Conservation (phyloP, 1,284 basidiomycete genomes). For the Moesziomyces aphidis region DNA sequence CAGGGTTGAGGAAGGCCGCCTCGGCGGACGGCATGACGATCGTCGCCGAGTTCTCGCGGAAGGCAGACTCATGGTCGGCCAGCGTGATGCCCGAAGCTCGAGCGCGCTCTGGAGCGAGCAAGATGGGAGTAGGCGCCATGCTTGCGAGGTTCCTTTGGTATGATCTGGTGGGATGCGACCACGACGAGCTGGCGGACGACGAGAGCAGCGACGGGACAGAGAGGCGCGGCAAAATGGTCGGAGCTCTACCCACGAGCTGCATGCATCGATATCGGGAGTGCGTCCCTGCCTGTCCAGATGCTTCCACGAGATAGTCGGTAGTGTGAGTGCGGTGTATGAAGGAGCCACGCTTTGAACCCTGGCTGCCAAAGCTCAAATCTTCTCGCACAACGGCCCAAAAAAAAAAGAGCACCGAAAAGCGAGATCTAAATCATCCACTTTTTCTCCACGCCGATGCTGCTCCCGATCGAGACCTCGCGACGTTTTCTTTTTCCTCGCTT, state of each 20-base stretch:
- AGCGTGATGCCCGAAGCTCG: constrained; percentile 57
- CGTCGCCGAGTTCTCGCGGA: constrained; percentile 63
- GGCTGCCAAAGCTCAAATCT: not conserved
- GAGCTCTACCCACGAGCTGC: constrained; percentile 13
- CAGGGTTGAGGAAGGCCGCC: constrained; percentile 88
- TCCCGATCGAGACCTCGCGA: not conserved
- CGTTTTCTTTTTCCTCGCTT: not conserved
- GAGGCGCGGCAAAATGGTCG: constrained; percentile 12
- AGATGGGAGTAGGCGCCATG: constrained; percentile 64
- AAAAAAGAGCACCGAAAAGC: not conserved
- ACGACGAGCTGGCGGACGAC: not conserved
- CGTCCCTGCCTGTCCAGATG: not conserved
- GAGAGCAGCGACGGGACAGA: constrained; percentile 13
- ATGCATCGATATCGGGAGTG: constrained; percentile 18
- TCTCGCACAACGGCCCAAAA: not conserved
- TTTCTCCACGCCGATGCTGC: not conserved
- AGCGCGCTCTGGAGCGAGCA: constrained; percentile 54
- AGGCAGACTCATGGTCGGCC: constrained; percentile 55
- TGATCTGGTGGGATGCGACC: not conserved
- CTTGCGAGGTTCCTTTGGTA: not conserved
- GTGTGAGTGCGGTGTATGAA: not conserved
- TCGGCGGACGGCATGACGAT: constrained; percentile 65
- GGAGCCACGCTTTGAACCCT: not conserved
- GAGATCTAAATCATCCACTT: not conserved
- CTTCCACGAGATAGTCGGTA: not conserved